A percentile compares a stretch with the other conserved stretches of the same genome.
These are phyloP conservation scores for Eucalyptus sp. DNA, from an alignment of 345 rosid genomes.

Conservation along the genomic window DNA sequence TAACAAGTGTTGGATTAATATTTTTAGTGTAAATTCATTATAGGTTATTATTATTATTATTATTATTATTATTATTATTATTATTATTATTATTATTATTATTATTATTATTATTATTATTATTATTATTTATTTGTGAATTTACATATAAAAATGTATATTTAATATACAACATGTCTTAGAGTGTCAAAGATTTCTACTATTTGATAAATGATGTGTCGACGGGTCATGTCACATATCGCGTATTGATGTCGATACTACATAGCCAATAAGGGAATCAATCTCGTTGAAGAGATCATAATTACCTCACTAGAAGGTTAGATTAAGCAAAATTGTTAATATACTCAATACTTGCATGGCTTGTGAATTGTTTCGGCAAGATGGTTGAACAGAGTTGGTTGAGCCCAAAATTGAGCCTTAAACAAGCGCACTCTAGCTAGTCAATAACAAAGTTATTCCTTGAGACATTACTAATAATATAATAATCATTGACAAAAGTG, in stretches of 20 bases:
- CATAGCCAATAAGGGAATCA: neutral
- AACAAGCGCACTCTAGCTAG: neutral
- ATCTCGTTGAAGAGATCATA: neutral
- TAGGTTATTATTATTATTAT: too few species aligned
- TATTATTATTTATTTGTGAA: too few species aligned
- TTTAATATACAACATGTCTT: too few species aligned
- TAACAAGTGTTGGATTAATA: too few species aligned
- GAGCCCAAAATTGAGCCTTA: neutral
- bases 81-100: too few species aligned
- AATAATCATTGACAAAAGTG: neutral
- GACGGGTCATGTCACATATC: accelerated
- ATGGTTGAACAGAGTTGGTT: neutral
- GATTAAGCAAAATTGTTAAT: neutral
- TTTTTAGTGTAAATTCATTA: too few species aligned
- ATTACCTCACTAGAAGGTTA: neutral
- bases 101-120: too few species aligned
- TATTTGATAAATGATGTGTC: too few species aligned
- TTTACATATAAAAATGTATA: too few species aligned
- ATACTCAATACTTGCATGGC: neutral
- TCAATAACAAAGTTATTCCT: neutral
- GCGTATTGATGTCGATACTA: accelerated
- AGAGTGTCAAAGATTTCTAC: too few species aligned
- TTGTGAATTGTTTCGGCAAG: neutral
- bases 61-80: too few species aligned
- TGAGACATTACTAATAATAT: neutral